phyloP scores from a whole-genome alignment of 2,329 filamentous ascomycete species.

The Ceratocystis cubensis region DNA sequence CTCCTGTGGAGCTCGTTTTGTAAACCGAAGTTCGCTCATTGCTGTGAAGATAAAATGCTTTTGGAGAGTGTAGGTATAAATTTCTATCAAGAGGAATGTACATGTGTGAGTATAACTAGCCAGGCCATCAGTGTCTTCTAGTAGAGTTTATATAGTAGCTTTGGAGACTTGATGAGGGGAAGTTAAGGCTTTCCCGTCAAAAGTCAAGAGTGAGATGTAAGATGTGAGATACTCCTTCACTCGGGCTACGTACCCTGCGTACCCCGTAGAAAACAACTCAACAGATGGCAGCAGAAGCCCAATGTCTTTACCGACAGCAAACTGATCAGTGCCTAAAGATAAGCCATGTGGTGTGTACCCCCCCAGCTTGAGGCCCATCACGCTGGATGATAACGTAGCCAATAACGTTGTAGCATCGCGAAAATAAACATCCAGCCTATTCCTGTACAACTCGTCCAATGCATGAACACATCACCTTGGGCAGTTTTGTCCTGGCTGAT shows the following conservation, averaged over 20 bases:
- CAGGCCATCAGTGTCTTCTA: background rate
- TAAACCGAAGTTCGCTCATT: background rate
- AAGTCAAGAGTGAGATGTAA: background rate
- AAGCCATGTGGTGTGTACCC: background rate
- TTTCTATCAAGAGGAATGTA: too few relatives aligned
- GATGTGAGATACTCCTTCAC: too few relatives aligned
- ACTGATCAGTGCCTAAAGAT: background rate
- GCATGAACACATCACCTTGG: background rate
- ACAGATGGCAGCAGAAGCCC: background rate
- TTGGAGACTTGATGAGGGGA: background rate
- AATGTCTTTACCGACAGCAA: background rate
- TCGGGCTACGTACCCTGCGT: too few relatives aligned
- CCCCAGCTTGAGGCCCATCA: background rate
- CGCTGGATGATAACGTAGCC: background rate
- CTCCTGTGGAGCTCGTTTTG: slow-evolving; percentile 7
- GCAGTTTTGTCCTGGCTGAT: background rate
- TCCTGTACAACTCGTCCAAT: background rate
- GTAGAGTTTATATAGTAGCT: background rate
- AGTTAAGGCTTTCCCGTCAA: background rate
- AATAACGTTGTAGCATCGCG: background rate
- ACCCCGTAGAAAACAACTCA: background rate
- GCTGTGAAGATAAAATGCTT: background rate
- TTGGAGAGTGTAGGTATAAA: background rate
- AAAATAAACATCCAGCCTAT: background rate
- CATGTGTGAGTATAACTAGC: background rate